Evolutionary conservation across 371 early-diverging fungal genomes (phyloP).

Genomic region (Sporodiniella umbellata): DNA sequence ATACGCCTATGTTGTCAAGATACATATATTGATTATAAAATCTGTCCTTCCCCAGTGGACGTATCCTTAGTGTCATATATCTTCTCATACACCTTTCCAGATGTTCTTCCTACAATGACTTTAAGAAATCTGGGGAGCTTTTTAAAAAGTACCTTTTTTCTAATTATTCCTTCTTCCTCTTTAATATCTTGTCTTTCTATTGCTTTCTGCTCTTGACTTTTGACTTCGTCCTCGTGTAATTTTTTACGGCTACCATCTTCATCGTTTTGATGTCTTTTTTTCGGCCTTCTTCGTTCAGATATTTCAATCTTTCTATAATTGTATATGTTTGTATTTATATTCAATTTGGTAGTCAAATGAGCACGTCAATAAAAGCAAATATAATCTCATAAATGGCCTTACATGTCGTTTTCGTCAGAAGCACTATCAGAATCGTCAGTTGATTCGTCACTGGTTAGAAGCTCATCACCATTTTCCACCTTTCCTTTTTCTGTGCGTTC

Average conservation of each 20-base stretch:
- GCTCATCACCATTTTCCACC: conserved; percentile 21
- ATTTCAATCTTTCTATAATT: conserved; percentile 49
- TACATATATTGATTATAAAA: conserved; percentile 83
- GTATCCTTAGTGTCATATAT: conserved; percentile 60
- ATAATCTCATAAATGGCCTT: background rate
- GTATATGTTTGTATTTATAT: conserved; percentile 34
- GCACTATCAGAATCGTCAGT: conserved; percentile 15
- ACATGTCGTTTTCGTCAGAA: conserved; percentile 30
- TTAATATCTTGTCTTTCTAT: conserved; percentile 49
- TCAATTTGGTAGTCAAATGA: too few species aligned
- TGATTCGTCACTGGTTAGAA: conserved; percentile 13
- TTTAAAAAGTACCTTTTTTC: conserved; percentile 43
- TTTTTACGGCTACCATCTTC: conserved; percentile 24
- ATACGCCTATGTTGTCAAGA: conserved; percentile 72
- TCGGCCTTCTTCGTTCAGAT: conserved; percentile 49
- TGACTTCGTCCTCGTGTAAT: conserved; percentile 36
- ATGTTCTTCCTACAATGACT: conserved; percentile 46
- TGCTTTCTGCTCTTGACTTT: too few species aligned
- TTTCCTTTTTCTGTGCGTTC: conserved; percentile 19
- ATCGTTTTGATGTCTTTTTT: conserved; percentile 27
- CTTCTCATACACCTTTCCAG: conserved; percentile 64
- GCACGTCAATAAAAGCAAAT: too few species aligned
- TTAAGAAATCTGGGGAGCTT: too few species aligned
- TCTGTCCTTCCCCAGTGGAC: conserved; percentile 80
- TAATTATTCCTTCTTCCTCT: conserved; percentile 47